Percentiles rank a stretch among this genome's conserved stretches.
These are phyloP conservation scores for Parafenestella ontariensis DNA, from an alignment of 2,329 filamentous ascomycete species.

Conservation along the genomic window DNA sequence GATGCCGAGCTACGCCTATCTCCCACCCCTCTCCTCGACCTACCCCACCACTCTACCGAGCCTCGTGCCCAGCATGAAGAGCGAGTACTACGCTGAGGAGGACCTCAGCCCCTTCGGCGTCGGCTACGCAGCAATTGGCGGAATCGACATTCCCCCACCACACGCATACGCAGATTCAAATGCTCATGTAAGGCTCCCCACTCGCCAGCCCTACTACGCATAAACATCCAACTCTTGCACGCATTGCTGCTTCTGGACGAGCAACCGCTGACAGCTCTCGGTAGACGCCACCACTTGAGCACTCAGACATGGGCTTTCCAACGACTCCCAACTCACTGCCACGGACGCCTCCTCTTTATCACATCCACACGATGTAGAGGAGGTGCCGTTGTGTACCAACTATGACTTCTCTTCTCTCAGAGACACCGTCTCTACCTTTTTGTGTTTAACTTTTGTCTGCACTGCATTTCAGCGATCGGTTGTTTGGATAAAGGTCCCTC, in stretches of 20 bases:
- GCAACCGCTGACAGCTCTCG: constrained; percentile 46
- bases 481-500: constrained; percentile 39
- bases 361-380: constrained; percentile 33
- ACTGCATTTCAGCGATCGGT: constrained; percentile 49
- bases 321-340: constrained; percentile 78
- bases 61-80: constrained; percentile 69
- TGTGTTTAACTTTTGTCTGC: constrained; percentile 36
- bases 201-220: constrained; percentile 49
- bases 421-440: constrained; percentile 33
- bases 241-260: constrained; percentile 34
- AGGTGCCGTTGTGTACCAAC: constrained; percentile 2
- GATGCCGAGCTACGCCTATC: constrained; percentile 61
- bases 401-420: constrained; percentile 19
- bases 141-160: constrained; percentile 67
- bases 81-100: constrained; percentile 66
- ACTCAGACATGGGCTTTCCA: constrained; percentile 62
- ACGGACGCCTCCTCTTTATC: constrained; percentile 65
- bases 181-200: constrained; percentile 74
- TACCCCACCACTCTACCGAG: constrained; percentile 67
- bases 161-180: constrained; percentile 71
- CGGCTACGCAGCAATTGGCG: constrained; percentile 69
- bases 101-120: constrained; percentile 71
- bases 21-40: constrained; percentile 57
- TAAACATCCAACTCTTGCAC: constrained; percentile 37
- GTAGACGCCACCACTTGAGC: constrained; percentile 79